phyloP scores from a whole-genome alignment of 441 rosid genomes.

The Jatropha podagrica region DNA sequence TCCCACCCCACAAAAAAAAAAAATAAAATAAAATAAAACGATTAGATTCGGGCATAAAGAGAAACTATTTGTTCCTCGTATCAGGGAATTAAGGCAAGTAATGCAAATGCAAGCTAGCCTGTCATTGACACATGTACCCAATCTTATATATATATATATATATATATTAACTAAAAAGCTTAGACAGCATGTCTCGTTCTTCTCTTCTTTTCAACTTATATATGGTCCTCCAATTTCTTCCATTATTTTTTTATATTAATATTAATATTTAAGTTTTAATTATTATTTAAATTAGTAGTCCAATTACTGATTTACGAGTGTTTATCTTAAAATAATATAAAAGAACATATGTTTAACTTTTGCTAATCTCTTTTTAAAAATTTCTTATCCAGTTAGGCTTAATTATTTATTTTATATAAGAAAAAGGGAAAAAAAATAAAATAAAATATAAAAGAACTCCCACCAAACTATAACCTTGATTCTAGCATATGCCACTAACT shows the following conservation, averaged over 20 bases:
- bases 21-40: conserved; percentile 1
- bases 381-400: too few species aligned
- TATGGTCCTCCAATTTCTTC: background rate
- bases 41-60: conserved; percentile 41
- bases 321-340: too few species aligned
- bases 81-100: conserved; percentile 24
- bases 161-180: background rate
- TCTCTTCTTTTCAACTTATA: background rate
- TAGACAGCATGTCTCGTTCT: conserved; percentile 8
- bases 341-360: too few species aligned
- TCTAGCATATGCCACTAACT: conserved; percentile 3
- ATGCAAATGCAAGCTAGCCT: conserved; percentile 25
- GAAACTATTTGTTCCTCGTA: conserved; percentile 35
- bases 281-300: too few species aligned
- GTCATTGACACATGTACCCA: conserved; percentile 30
- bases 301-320: too few species aligned
- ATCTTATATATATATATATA: background rate
- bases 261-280: background rate
- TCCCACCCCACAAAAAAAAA: conserved; percentile 10
- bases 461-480: background rate
- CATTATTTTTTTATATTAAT: background rate
- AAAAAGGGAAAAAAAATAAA: background rate
- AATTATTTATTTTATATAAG: too few species aligned
- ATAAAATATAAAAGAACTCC: too few species aligned
- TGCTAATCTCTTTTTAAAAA: too few species aligned